A percentile compares a stretch with the other conserved stretches of the same genome.
Evolutionary conservation across 2,329 filamentous ascomycete species (phyloP).

Genomic region (Penicillium sp.): DNA sequence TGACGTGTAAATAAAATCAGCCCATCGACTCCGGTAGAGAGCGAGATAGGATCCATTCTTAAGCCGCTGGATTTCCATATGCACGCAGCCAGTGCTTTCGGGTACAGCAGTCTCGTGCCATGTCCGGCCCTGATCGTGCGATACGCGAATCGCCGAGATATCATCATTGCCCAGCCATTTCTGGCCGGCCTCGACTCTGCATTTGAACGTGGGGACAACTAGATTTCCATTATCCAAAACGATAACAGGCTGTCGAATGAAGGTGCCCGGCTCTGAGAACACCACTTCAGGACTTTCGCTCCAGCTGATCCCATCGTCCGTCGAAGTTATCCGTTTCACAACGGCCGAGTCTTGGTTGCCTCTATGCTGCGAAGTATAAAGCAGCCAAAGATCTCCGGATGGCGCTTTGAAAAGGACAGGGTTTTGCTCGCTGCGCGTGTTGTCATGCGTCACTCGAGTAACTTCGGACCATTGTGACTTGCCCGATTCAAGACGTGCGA

Average conservation of each 20-base stretch:
- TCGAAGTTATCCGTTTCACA: slow-evolving; percentile 35
- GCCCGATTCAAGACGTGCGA: slow-evolving; percentile 34
- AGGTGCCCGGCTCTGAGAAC: slow-evolving; percentile 35
- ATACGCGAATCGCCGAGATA: slow-evolving; percentile 37
- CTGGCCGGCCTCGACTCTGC: slow-evolving; percentile 36
- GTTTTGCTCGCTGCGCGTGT: slow-evolving; percentile 44
- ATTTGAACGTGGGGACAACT: slow-evolving; percentile 44
- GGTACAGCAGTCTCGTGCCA: slow-evolving; percentile 40
- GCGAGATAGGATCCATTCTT: slow-evolving; percentile 29
- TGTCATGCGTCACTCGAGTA: slow-evolving; percentile 36
- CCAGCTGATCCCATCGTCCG: slow-evolving; percentile 37
- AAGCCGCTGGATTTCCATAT: slow-evolving; percentile 42
- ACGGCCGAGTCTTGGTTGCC: slow-evolving; percentile 44
- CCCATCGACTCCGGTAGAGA: slow-evolving; percentile 45
- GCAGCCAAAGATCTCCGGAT: slow-evolving; percentile 36
- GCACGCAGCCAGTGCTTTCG: slow-evolving; percentile 38
- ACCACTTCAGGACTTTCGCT: slow-evolving; percentile 25
- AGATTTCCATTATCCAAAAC: slow-evolving; percentile 37
- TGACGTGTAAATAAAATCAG: slow-evolving; percentile 42
- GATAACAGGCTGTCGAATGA: slow-evolving; percentile 41
- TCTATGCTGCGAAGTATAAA: slow-evolving; percentile 45
- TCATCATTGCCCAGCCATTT: slow-evolving; percentile 47
- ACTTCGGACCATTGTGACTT: slow-evolving; percentile 31
- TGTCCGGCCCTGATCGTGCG: slow-evolving; percentile 34
- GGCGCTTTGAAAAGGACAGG: slow-evolving; percentile 41